Conservation (phyloP, 2,329 filamentous ascomycete species). For the Sarocladium kiliense region DNA sequence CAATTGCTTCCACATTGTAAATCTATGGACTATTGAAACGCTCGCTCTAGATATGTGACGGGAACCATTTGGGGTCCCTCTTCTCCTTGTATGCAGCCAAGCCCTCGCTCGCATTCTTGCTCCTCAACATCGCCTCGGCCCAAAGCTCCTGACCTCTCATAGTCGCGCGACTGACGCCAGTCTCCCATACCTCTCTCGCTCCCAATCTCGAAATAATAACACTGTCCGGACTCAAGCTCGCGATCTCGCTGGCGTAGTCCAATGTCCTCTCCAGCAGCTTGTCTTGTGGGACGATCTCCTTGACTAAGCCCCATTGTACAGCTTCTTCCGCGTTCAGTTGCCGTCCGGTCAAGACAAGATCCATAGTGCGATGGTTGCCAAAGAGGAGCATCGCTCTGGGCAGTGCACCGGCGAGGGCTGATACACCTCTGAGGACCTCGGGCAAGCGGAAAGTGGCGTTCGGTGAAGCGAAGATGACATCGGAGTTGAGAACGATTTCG, state of each 20-base stretch:
- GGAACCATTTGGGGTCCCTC: conserved; percentile 23
- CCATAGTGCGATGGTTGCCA: conserved; percentile 28
- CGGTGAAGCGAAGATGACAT: conserved; percentile 51
- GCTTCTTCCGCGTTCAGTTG: conserved; percentile 21
- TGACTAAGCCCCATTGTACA: conserved; percentile 23
- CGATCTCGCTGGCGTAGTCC: conserved; percentile 25
- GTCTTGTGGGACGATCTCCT: conserved; percentile 24
- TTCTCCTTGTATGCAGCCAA: conserved; percentile 25
- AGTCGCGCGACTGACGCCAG: conserved; percentile 26
- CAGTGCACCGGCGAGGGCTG: conserved; percentile 51
- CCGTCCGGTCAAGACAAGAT: conserved; percentile 24
- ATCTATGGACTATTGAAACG: too few relatives aligned
- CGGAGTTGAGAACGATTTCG: conserved; percentile 37
- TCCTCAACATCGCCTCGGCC: conserved; percentile 23
- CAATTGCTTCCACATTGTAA: too few relatives aligned
- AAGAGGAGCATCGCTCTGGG: conserved; percentile 38
- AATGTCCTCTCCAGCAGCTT: conserved; percentile 22
- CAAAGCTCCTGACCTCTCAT: conserved; percentile 26
- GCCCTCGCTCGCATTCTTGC: conserved; percentile 23
- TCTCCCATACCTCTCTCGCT: conserved; percentile 29
- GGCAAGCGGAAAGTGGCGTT: conserved; percentile 50
- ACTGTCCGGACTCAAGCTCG: conserved; percentile 26
- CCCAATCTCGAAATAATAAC: conserved; percentile 26
- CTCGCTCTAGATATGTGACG: conserved; percentile 18
- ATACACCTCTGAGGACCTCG: conserved; percentile 53